Base-by-base conservation (phyloP, 2,329 filamentous ascomycete species). In the Sporothrix variecibatus region DNA sequence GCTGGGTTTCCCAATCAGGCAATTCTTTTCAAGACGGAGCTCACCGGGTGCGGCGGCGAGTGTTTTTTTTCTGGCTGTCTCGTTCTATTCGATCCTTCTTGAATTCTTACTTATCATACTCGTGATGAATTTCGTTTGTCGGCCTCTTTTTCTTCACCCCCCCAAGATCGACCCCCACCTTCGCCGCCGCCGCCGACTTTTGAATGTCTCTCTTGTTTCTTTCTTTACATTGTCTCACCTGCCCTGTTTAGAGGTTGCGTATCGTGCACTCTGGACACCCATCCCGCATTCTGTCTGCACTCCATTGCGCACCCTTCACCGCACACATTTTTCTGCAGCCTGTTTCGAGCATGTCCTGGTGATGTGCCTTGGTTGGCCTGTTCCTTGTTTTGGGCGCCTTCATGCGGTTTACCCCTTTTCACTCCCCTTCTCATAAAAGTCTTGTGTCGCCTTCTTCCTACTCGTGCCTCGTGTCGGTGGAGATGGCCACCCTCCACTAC, bases 381-480 rank as follows among this genome's bases (percentile, higher is more conserved):
- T 56, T 56, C 23, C 51, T 20, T 56, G 51, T 56, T 56, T 56
- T 26, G 2, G 11, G 3, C 12, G 3, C 51, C 51, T 9, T 23
- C n/a, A 56, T 6, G 5, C 7, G 12, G 15, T 23, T 12, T 23
- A 2, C 9, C 20, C 2, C 23, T n/a, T 64, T 64, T 26, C 23
- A 12, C 34, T 34, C 28, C 15, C 17, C 17, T 26, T 20, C 12
- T 2, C 7, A 3, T 1, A 3, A 9, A 3, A 53, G 11, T 11
- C n/a, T 49, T 20, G 62, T 51, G 64, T 68, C 64, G n/a, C 62
- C 62, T 65, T 6, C 43, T 17, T 68, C 64, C 26, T 51, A 68
- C 40, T 49, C 40, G 64, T 68, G 64, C 64, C 64, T 51, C 40
- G 43, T 68, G 64, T 49, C 64, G 62, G 38, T 46, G 6, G n/a